Base-by-base conservation (phyloP, 129 eudicot species). In the Centella asiatica region DNA sequence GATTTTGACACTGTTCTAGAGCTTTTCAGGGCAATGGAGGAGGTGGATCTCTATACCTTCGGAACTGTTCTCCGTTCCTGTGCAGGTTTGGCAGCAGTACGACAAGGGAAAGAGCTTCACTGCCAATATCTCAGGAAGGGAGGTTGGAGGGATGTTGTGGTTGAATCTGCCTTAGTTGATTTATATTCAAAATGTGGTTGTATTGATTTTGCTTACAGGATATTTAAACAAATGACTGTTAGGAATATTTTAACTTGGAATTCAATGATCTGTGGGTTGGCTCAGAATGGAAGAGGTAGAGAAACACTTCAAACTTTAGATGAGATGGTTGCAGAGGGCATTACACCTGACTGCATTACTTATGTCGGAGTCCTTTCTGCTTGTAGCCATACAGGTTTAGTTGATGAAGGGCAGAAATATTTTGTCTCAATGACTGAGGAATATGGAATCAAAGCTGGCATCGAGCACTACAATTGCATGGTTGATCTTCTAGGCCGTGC, bases 1-100 rank as follows among this genome's bases (percentile, higher is more conserved):
- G 72, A 69, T 27, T 84, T 79, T n/a, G 69, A 75, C 4, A 73
- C 72, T 0, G 95, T 82, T 42, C 19, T 84, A 25, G 62, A 76
- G 67, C 68, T 82, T n/a, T 87, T 87, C 50, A 80, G 82, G 64
- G 47, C 17, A 27, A 78, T 77, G 74, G 77, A 79, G 6, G 68
- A 73, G 31, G 65, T 54, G 29, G 80, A 81, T 53, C 83, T 87
- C 37, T 81, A 92, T 60, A 87, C 88, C 71, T 87, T 87, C 63
- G 98, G 94, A 62, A 92, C 94, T n/a, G 70, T 92, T 51, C 79
- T 86, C 18, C 88, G 90, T 25, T 89, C 98, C 4, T 92, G 98
- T 79, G 90, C 95, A n/a, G 94, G 98, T 47, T 73, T 92, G 70
- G 79, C 90, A 32, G 84, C 90, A 34, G 85, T 75, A 22, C 77